Conservation (phyloP, 768 basidiomycete genomes). For the Sporobolomyces phaffii region DNA sequence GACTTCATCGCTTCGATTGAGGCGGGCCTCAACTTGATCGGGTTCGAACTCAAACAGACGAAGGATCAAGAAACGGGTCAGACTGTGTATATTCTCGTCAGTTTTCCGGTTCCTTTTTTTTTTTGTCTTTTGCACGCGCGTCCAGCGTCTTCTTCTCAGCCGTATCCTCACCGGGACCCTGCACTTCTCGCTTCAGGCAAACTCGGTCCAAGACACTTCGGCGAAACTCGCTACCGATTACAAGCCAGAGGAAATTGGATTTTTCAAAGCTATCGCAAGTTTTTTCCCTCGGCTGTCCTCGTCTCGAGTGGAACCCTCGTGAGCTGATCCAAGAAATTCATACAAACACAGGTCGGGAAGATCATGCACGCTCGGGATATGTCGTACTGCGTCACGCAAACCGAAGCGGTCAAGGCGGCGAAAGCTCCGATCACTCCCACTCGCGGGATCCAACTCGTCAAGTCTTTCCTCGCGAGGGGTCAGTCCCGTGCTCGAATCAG, state of each 20-base stretch:
- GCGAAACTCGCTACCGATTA: slow-evolving; percentile 83
- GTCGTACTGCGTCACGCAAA: slow-evolving; percentile 68
- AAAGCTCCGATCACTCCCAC: slow-evolving; percentile 71
- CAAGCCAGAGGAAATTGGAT: slow-evolving; percentile 67
- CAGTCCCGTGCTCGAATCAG: slow-evolving; percentile 62
- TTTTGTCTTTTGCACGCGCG: background rate
- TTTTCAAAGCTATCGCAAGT: slow-evolving; percentile 74
- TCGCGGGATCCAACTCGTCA: slow-evolving; percentile 56
- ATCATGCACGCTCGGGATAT: slow-evolving; percentile 74
- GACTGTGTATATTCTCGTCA: slow-evolving; percentile 64
- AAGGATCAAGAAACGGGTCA: slow-evolving; percentile 62
- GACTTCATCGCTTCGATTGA: slow-evolving; percentile 60
- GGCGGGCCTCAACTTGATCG: slow-evolving; percentile 58
- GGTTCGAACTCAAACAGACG: slow-evolving; percentile 64
- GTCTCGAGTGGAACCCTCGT: no score
- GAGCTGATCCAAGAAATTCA: no score
- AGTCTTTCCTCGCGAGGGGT: slow-evolving; percentile 75
- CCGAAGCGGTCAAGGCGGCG: slow-evolving; percentile 67
- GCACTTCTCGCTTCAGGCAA: no score
- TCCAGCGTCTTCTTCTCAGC: background rate
- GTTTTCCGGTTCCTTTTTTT: slow-evolving; percentile 39
- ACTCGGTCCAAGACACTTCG: slow-evolving; percentile 69
- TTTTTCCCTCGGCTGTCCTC: background rate
- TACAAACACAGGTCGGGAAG: slow-evolving; percentile 77
- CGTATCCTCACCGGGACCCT: no score